phyloP scores from a whole-genome alignment of 148 eudicot species.

The Camellia japonica region DNA sequence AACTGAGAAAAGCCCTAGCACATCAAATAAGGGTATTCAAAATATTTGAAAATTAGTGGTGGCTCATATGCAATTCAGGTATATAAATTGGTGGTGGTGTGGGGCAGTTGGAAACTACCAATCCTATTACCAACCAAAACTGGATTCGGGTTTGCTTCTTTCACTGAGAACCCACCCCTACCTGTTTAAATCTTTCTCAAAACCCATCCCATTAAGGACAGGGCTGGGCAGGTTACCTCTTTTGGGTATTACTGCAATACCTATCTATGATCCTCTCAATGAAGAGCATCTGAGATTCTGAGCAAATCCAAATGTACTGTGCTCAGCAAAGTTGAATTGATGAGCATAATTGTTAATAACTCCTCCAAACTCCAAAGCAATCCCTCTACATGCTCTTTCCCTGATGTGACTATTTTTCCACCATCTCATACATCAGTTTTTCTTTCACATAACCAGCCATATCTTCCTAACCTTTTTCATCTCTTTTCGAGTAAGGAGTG shows the following conservation, averaged over 20 bases:
- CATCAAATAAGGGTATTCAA: not conserved
- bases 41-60: not conserved
- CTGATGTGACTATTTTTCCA: not conserved
- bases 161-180: not conserved
- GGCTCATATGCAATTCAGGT: not conserved
- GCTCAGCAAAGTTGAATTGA: not conserved
- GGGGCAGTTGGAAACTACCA: not conserved
- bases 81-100: not conserved
- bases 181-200: not conserved
- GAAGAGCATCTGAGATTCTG: not conserved
- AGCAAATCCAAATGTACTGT: not conserved
- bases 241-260: not conserved
- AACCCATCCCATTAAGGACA: not conserved
- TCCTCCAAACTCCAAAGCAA: not conserved
- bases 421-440: not conserved
- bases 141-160: constrained; percentile 1
- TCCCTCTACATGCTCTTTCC: not conserved
- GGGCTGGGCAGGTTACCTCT: not conserved
- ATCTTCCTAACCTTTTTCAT: too few species aligned
- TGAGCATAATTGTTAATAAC: not conserved
- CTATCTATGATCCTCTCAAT: not conserved
- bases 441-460: too few species aligned
- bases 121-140: not conserved
- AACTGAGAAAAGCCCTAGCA: not conserved
- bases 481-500: too few species aligned